A percentile compares a stretch with the other conserved stretches of the same genome.
These are phyloP conservation scores for Coleophoma cylindrospora DNA, from an alignment of 2,329 filamentous ascomycete genomes.

Conservation along the genomic window DNA sequence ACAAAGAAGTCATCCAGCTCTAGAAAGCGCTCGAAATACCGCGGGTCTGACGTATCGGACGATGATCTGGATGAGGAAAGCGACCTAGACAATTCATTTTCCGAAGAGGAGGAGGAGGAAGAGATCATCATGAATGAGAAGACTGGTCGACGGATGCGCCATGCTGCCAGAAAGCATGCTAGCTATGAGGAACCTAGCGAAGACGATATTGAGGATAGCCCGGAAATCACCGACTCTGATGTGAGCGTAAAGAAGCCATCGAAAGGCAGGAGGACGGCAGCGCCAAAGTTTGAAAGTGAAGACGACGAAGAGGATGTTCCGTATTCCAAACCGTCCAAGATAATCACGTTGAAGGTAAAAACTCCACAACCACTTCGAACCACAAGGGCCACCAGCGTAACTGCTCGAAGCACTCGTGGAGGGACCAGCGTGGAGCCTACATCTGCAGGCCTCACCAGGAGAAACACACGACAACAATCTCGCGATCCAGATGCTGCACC, in stretches of 20 bases:
- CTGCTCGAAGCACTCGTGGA: constrained; percentile 22
- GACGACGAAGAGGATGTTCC: constrained; percentile 19
- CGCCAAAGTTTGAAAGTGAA: constrained; percentile 5
- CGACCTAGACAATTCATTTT: constrained; percentile 43
- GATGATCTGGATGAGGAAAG: constrained; percentile 50
- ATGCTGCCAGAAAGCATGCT: constrained; percentile 37
- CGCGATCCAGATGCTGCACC: constrained; percentile 47
- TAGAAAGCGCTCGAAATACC: constrained; percentile 40
- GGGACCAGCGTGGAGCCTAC: constrained; percentile 16
- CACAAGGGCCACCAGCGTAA: constrained; percentile 21
- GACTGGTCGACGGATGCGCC: constrained; percentile 43
- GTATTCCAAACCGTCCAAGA: constrained; percentile 5
- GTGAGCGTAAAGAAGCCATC: constrained; percentile 8
- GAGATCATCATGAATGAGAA: constrained; percentile 38
- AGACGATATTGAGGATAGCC: constrained; percentile 27
- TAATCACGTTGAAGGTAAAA: constrained; percentile 23
- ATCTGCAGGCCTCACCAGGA: constrained; percentile 30
- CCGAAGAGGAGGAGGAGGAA: constrained; percentile 33
- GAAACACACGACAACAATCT: constrained; percentile 41
- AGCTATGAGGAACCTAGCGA: constrained; percentile 44
- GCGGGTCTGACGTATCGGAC: constrained; percentile 58
- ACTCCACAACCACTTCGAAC: constrained; percentile 15
- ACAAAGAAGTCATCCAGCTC: constrained; percentile 23
- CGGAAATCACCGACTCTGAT: constrained; percentile 22
- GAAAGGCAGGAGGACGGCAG: constrained; percentile 20